Base-by-base conservation (phyloP, 1,284 basidiomycete species). In the Apiotrichum akiyoshidainum region DNA sequence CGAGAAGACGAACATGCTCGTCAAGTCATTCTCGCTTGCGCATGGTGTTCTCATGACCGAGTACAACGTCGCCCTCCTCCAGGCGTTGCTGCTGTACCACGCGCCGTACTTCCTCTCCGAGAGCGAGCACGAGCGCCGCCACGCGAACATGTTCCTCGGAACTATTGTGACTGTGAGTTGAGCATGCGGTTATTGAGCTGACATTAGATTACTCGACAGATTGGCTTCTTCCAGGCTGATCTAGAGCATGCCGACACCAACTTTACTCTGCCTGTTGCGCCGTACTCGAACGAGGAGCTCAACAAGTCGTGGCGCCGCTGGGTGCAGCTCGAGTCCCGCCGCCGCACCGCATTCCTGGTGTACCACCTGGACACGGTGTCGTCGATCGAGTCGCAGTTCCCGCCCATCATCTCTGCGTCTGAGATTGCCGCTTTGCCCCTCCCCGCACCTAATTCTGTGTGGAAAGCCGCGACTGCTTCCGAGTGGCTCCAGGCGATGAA, bases 1-100 rank as follows among this genome's bases (percentile, higher is more conserved):
- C 46, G 77, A 80, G 58, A 80, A 80, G 72, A 77, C 76, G 11
- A 77, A 78, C 57, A 79, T 80, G 75, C 71, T 79, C 11, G 74
- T 79, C 62, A 79, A 78, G 73, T 76, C 73, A 21, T 78, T 78
- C 63, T 72, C 73, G 14, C 65, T 72, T 10, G 74, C 74, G 0
- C 63, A 73, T 54, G 76, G 76, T 10, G 74, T 76, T 1, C 59
- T 77, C 52, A 75, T 79, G 70, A 76, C 78, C 1, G 74, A 77
- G 39, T 79, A 79, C 62, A 78, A 78, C 53, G 70, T 79, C 13
- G 76, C 74, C 1, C 64, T 79, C 13, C 68, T 80, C 0, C 79
- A 80, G 58, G 76, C 78, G 3, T 60, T 80, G 45, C 68, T 80
- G 9, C 60, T 80, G 26, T 80, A 78, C 59, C 73, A 79, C 44